Evolutionary conservation across 1,139 yeast species (phyloP), one percentile per base, ranked within the genome.

Genomic region (Barnettozyma hawaiiensis): DNA sequence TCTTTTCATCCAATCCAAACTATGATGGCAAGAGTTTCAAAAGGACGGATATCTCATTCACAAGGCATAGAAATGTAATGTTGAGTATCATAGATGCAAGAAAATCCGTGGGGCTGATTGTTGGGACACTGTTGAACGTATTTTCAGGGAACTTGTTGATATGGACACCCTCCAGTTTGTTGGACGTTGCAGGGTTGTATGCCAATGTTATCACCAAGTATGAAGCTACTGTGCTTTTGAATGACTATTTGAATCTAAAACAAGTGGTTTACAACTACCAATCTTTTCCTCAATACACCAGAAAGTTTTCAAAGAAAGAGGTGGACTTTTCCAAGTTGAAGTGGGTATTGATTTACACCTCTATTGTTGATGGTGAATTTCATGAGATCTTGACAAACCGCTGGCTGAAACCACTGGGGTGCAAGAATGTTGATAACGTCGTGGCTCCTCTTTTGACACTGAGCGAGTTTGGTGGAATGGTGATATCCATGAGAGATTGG

Each of bases 391-490:
- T 92, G 38, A 79, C 95, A n/a, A 94, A 89, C 53, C 73, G 97
- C 48, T 92, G 95, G 85, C 70, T 92, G 43, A 76, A 83, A 49
- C 97, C 97, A 3, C 65, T 92, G 45, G 98, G 98, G 0, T 89
- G 95, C 58, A 75, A 70, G 43, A 77, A 76, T 42, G 84, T 95
- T 0, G 75, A 84, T 34, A 78, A 80, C 46, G 86, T 90, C 3
- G 81, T 90, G 22, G 83, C 96, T 1, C 99, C 99, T 0, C 76
- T 94, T 73, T 69, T 94, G 37, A 85, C 97, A 0, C 66, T 92
- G 42, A 79, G 87, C 51, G 98, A 92, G 57, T 95, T 89, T 58
- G 98, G 98, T 27, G 99, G 99, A 3, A 86, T 92, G 80, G 92
- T 90, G 5, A 81, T 92, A 16, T 80, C 97, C 0, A 75, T 89